Evolutionary conservation across 2,329 filamentous ascomycete species (phyloP), one percentile per base, ranked within the genome.

Genomic region (Xylaria sp.): DNA sequence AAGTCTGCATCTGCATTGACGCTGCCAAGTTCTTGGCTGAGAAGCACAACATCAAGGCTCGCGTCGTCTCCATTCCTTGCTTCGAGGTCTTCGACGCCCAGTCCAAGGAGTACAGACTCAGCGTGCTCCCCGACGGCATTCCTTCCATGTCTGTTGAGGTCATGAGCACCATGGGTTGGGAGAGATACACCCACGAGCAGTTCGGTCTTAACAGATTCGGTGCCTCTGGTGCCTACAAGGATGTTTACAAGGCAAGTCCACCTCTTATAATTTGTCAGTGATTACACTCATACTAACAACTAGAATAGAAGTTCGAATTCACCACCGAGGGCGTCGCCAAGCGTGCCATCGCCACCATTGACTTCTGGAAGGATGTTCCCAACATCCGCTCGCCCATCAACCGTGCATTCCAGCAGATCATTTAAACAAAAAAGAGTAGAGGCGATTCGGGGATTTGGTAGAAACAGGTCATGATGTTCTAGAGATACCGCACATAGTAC

Each of bases 201-300:
- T 99, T 99, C 73, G 94, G 94, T 76, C 87, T 99, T 68, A 99
- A 99, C 89, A 87, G 94, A 76, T 99, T 99, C 78, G 94, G 94
- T 86, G 93, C 93, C 68, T 96, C 91, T 59, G 94, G 93, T 72
- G 89, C 93, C 68, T 97, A 97, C 84, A 93, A 93, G 88, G 88
- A 97, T 72, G 92, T 99, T 63, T 99, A 99, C 85, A 89, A 90
- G 83, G 90, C 82, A 81, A 78, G 83, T 23, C 47, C 35, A 19
- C 30, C 3, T 4, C 42, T 42, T 19, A 37, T 8, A 34, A 48
- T 49, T 49, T 44, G 58, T 13, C 54, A 65, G 61, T 13, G 68
- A 55, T 49, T 53, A 67, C 60, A 16, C 35, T 7, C 16, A 8
- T 48, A 19, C 74, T 81, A 74, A 80, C 74, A 70, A 69, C 54